Evolutionary conservation across 2,329 filamentous ascomycete genomes (phyloP), one percentile per base, ranked within the genome.

Genomic region (Colletotrichum orbiculare): DNA sequence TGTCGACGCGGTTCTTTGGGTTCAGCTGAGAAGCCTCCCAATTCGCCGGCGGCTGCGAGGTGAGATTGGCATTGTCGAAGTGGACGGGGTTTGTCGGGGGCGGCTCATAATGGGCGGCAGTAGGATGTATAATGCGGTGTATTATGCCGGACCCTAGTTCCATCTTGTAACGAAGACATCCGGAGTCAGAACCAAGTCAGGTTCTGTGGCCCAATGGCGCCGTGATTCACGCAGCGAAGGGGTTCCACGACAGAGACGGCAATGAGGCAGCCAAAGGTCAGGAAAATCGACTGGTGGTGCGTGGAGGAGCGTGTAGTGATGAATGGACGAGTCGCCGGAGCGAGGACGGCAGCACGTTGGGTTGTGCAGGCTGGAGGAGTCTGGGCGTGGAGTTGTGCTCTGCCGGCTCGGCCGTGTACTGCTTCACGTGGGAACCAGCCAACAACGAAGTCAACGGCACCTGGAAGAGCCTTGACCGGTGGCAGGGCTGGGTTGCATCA

Each of bases 1-100:
- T 87, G 71, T 88, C 81, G 71, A 89, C 84, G 64, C 86, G 81
- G 70, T 88, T 89, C 72, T 86, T 87, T 8, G 86, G 87, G 67
- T 89, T 89, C 46, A 88, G 76, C 45, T 78, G 74, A 6, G 86
- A 88, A 3, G 72, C 66, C 11, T 74, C 72, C 86, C 86, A 89
- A 12, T 69, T 54, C 37, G 49, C 52, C 15, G 58, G 33, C 12
- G 15, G 46, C 11, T 42, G 60, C 58, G 55, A 25, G 25, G 25
- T 5, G 25, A 25, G 39, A 8, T 37, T 8, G 52, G 52, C 12
- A 33, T 45, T 38, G 52, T 38, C 46, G 43, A 34, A 17, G 54
- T 25, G 25, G 25, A 25, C 25, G 25, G 25, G 4, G 25, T 25
- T 5, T 25, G 25, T 25, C 25, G 25, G 25, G 25, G 25, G 25